These are phyloP conservation scores for Chlorella sp. DNA, from an alignment of 139 green algal species.

Conservation along the genomic window DNA sequence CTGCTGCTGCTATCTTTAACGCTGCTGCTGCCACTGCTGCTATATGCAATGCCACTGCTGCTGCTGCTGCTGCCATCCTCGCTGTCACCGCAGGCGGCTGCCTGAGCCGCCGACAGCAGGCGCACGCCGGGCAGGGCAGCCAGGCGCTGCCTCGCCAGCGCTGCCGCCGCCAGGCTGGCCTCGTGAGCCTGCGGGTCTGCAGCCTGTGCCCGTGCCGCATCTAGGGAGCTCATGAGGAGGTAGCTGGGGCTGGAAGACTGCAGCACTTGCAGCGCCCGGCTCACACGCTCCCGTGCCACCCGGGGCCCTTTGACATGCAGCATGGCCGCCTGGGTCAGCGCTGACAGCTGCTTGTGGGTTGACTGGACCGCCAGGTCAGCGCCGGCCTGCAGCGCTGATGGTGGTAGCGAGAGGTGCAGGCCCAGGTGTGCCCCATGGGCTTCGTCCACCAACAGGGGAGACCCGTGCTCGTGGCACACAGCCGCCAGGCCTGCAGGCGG, in stretches of 20 bases:
- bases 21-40: background rate
- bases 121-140: conserved; percentile 14
- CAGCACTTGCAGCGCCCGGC: conserved; percentile 42
- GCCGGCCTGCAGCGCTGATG: conserved; percentile 66
- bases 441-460: conserved; percentile 91
- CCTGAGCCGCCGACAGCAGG: conserved; percentile 17
- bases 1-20: background rate
- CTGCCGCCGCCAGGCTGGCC: conserved; percentile 47
- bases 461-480: conserved; percentile 67
- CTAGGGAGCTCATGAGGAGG: conserved; percentile 90
- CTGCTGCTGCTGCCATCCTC: background rate
- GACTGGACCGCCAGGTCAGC: conserved; percentile 93
- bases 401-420: conserved; percentile 60
- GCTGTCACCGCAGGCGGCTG: background rate
- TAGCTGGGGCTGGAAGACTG: conserved; percentile 90
- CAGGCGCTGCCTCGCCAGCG: conserved; percentile 23
- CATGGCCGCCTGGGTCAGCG: conserved; percentile 94
- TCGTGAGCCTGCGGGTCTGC: conserved; percentile 39
- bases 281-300: conserved; percentile 17
- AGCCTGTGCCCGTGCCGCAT: conserved; percentile 75
- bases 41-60: too few species aligned
- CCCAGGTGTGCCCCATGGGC: conserved; percentile 89
- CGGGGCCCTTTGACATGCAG: conserved; percentile 70
- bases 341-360: conserved; percentile 91
- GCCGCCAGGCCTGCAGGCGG: conserved; percentile 45